Percentiles rank a stretch among this genome's conserved stretches.
Evolutionary conservation across 352 stramenopile species (phyloP).

Genomic region (Globisporangium cylindrosporum): DNA sequence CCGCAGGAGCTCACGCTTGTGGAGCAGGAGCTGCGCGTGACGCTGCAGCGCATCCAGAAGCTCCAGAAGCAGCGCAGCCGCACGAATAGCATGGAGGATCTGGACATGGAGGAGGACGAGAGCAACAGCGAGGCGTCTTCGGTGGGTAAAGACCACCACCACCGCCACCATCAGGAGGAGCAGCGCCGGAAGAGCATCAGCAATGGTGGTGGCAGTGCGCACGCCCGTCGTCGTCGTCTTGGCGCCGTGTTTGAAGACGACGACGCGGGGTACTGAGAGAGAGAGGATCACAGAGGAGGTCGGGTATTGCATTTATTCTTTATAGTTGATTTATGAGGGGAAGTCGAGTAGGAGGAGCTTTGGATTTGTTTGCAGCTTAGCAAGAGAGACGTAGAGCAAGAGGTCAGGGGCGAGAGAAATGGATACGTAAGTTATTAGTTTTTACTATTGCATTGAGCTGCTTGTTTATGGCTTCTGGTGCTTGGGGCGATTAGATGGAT

Average conservation of each 20-base stretch:
- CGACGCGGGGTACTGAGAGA: constrained; percentile 2
- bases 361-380: no score
- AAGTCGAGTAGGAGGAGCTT: no score
- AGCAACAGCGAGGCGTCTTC: not conserved
- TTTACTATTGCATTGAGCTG: no score
- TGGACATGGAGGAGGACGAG: constrained; percentile 11
- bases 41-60: constrained; percentile 52
- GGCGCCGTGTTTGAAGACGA: constrained; percentile 3
- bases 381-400: no score
- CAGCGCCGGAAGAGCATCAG: not conserved
- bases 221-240: not conserved
- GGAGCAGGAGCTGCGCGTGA: constrained; percentile 51
- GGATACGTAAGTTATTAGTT: no score
- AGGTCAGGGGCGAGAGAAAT: no score
- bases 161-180: not conserved
- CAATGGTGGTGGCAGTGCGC: not conserved
- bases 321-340: not conserved
- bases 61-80: constrained; percentile 19
- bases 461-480: no score
- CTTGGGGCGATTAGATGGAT: no score
- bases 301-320: not conserved
- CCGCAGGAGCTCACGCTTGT: constrained; percentile 47
- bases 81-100: constrained; percentile 10
- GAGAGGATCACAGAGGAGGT: not conserved
- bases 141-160: not conserved